Conservation (phyloP, 352 stramenopile species). For the Phytophthora multivora region DNA sequence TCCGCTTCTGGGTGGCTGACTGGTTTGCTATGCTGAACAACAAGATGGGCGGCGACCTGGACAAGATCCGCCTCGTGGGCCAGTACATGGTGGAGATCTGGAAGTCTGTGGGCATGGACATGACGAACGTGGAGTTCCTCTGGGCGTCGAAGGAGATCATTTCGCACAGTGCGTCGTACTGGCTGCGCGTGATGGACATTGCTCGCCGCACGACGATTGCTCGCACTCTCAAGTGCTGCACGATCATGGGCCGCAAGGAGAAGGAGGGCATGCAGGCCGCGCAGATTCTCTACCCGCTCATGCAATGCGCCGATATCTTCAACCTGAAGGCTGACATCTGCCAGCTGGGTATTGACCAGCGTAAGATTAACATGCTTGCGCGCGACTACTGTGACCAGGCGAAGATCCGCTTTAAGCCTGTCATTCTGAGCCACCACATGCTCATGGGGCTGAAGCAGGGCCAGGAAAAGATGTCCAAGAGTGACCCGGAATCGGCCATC, state of each 20-base stretch:
- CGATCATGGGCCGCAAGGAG: slow-evolving; percentile 98
- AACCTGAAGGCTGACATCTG: slow-evolving; percentile 99
- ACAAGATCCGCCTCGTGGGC: slow-evolving; percentile 96
- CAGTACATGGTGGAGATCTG: slow-evolving; percentile 99
- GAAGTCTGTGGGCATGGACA: slow-evolving; percentile 99
- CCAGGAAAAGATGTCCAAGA: slow-evolving; percentile 99
- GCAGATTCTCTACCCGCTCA: slow-evolving; percentile 97
- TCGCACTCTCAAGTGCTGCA: slow-evolving; percentile 98
- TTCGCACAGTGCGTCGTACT: slow-evolving; percentile 89
- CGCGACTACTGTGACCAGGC: slow-evolving; percentile 98
- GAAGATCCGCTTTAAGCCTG: slow-evolving; percentile 93
- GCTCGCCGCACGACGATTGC: slow-evolving; percentile 90
- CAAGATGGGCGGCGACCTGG: slow-evolving; percentile 98
- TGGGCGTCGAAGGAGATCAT: slow-evolving; percentile 98
- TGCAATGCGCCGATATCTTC: slow-evolving; percentile 99
- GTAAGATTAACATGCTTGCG: slow-evolving; percentile 99
- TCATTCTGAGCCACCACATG: slow-evolving; percentile 99
- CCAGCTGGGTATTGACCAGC: slow-evolving; percentile 99
- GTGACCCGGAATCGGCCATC: slow-evolving; percentile 97
- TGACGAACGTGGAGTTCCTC: slow-evolving; percentile 98
- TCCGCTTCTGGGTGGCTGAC: slow-evolving; percentile 99
- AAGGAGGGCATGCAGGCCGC: slow-evolving; percentile 91
- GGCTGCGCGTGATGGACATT: slow-evolving; percentile 95
- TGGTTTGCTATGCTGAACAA: slow-evolving; percentile 99
- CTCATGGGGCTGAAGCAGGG: slow-evolving; percentile 98